Conservation (phyloP, 164 flowering plant genomes). For the Taxillus chinensis region DNA sequence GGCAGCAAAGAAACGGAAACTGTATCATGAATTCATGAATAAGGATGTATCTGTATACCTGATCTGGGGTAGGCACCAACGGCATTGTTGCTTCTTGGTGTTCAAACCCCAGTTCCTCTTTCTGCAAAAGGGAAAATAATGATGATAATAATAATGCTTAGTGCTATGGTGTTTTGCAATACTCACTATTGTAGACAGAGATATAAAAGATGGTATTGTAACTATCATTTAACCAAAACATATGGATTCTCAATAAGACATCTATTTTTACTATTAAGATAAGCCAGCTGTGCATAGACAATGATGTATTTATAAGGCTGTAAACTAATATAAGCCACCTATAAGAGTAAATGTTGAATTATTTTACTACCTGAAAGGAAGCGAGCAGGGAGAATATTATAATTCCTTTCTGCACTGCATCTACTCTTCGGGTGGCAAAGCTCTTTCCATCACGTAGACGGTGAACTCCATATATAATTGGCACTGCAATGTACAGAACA, state of each 20-base stretch:
- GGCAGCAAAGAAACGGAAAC: constrained; percentile 4
- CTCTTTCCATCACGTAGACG: constrained; percentile 83
- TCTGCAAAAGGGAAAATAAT: constrained; percentile 32
- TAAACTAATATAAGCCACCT: not conserved
- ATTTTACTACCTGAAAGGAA: constrained; percentile 68
- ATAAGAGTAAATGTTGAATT: not conserved
- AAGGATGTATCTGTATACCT: constrained; percentile 26
- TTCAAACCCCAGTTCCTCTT: constrained; percentile 67
- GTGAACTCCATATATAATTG: constrained; percentile 77
- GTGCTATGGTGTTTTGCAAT: too few species aligned
- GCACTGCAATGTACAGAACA: constrained; percentile 37
- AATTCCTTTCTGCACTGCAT: constrained; percentile 79
- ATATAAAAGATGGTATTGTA: too few species aligned
- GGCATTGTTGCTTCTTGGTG: constrained; percentile 80
- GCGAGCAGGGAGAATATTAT: constrained; percentile 73
- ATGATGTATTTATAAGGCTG: not conserved
- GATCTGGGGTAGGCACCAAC: constrained; percentile 69
- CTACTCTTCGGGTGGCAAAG: constrained; percentile 87
- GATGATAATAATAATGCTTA: too few species aligned
- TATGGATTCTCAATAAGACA: too few species aligned
- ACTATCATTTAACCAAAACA: too few species aligned
- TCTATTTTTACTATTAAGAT: too few species aligned
- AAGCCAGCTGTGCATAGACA: too few species aligned
- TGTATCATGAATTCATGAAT: not conserved
- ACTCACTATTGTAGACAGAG: too few species aligned